Evolutionary conservation across 106 monocot genomes (phyloP), one percentile per base, ranked within the genome.

Genomic region (Dioscorea zingiberensis): DNA sequence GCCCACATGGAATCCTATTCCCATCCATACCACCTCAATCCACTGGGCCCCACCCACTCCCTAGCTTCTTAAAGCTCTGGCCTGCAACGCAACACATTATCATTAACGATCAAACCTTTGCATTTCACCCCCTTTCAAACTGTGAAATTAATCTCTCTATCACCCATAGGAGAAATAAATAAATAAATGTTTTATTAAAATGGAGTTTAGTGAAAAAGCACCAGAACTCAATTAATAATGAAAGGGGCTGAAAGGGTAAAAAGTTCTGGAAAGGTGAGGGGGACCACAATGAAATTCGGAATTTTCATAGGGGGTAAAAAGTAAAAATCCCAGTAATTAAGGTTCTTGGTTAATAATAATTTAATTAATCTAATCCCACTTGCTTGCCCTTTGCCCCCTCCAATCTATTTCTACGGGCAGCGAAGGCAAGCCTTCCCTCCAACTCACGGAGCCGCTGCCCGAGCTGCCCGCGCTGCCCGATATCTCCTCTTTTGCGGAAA

Each of bases 351-450:
- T 38, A 38, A 38, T 51, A 19, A 51, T 51, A 13, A 49, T 49
- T 49, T 51, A 51, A 51, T 51, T 51, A 51, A 51, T 51, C 3
- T 51, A 51, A 51, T 51, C 7, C 19, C 51, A 51, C 51, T 51
- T 18, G 51, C 51, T 13, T 47, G 46, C 13, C 46, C 46, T 47
- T n/a, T n/a, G 38, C 6, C 4, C 10, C 10, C 38, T 38, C 38
- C 51, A 51, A 19, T 19, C 19, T 51, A 51, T 51, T 51, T 51
- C 51, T 51, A 51, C 51, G 51, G 51, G 51, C 51, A 51, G 51
- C 51, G 38, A 38, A 38, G 38, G 3, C 51, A 16, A 1, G 51
- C 51, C 49, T 19, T 19, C 51, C 13, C 13, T 13, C 19, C 51
- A 5, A 15, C 15, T 19, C 51, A 51, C 8, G 15, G 51, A 19